Evolutionary conservation across 495 filamentous ascomycete species (phyloP), one percentile per base, ranked within the genome.

Genomic region (Elasticomyces elasticus): DNA sequence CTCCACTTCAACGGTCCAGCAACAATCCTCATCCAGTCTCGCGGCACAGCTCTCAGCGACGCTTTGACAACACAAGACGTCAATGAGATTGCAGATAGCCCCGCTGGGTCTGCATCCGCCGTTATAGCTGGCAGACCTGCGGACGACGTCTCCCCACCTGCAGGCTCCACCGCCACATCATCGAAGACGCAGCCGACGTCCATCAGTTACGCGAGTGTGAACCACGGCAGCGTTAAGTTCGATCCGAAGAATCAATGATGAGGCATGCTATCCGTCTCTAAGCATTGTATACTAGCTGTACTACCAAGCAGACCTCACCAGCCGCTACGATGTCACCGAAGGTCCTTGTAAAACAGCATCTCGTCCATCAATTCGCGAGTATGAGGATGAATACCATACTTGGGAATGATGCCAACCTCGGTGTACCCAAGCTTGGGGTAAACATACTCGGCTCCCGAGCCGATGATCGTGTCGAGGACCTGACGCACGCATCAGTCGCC

Each of bases 1-100:
- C 71, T 97, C 22, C 83, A 86, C 61, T 95, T 98, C 62, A 76
- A 83, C 23, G 92, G 92, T 0, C 92, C 92, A 20, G 79, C 77
- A 1, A 95, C 83, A 3, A 75, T 98, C 30, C 73, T 97, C 22
- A 69, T 98, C 61, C 92, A 94, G 62, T 89, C 87, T 23, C 81
- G 90, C 19, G 87, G 82, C 6, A 76, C 84, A 10, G 71, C 84
- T 0, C 69, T 94, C 19, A 78, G 79, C 42, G 92, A 98, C 61
- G 77, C 86, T 5, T 68, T 98, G 48, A 83, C 79, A 17, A 71
- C 71, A 11, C 76, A 78, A 15, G 86, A 97, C 51, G 78, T 95
- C 51, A 88, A 89, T 54, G 92, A 96, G 70, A 79, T 94, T 28
- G 91, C 92, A 0, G 81, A 85, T 56, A 60, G 73, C 30, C 78